Evolutionary conservation across 1,139 yeast species (phyloP).

Genomic region (Eremothecium sinecaudum): DNA sequence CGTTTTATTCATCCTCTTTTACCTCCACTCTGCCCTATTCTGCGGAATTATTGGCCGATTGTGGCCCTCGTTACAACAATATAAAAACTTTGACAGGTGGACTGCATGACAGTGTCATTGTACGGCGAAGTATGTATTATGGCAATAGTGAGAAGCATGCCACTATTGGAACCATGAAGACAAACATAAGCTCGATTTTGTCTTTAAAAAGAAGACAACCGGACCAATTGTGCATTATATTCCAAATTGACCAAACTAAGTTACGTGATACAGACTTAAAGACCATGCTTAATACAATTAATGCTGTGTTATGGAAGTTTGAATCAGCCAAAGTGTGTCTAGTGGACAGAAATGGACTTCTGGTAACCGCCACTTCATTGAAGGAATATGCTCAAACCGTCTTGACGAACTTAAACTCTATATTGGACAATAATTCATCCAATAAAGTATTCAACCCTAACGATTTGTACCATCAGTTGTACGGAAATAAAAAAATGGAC

Average conservation of each 20-base stretch:
- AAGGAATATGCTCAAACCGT: background rate
- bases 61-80: conserved; percentile 12
- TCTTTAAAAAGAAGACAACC: conserved; percentile 26
- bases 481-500: conserved; percentile 7
- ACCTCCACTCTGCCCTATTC: conserved; percentile 26
- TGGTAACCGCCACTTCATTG: conserved; percentile 7
- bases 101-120: conserved; percentile 15
- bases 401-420: conserved; percentile 1
- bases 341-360: conserved; percentile 13
- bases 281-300: conserved; percentile 19
- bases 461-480: conserved; percentile 12
- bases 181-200: conserved; percentile 22
- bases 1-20: conserved; percentile 18
- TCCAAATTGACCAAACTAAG: conserved; percentile 24
- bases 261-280: conserved; percentile 11
- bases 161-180: conserved; percentile 2
- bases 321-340: conserved; percentile 15
- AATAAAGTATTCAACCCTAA: conserved; percentile 14
- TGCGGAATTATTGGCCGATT: conserved; percentile 12
- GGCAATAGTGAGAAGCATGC: background rate
- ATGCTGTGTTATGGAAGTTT: conserved; percentile 20
- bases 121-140: conserved; percentile 15
- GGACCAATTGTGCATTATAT: conserved; percentile 19
- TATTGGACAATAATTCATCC: conserved; percentile 1
- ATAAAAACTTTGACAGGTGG: conserved; percentile 2